Conservation (phyloP, 805 yeast genomes). For the Candida arabinofermentans region DNA sequence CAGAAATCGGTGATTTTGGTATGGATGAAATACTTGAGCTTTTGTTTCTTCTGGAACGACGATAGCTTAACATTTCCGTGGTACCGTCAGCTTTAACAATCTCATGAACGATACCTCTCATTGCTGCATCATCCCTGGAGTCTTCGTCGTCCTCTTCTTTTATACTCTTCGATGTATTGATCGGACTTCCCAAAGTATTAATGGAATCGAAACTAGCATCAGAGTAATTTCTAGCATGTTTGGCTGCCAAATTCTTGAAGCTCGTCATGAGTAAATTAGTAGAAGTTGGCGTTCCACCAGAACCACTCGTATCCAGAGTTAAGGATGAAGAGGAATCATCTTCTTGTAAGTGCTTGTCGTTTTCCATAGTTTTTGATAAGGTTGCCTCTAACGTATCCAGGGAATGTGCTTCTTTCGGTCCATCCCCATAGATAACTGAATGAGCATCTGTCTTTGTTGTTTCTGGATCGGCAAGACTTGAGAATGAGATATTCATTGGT, state of each 20-base stretch:
- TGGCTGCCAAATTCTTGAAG: slow-evolving; percentile 16
- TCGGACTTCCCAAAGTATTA: slow-evolving; percentile 12
- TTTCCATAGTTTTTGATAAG: slow-evolving; percentile 10
- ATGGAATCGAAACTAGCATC: slow-evolving; percentile 17
- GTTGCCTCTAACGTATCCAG: slow-evolving; percentile 9
- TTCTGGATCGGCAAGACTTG: slow-evolving; percentile 48
- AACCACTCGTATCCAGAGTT: slow-evolving; percentile 15
- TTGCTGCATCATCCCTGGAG: not conserved
- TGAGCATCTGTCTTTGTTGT: slow-evolving; percentile 50
- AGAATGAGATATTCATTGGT: slow-evolving; percentile 25
- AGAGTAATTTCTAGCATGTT: slow-evolving; percentile 18
- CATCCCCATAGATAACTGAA: slow-evolving; percentile 23
- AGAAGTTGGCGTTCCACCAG: slow-evolving; percentile 8
- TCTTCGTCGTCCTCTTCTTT: slow-evolving; percentile 8
- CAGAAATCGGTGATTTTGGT: slow-evolving; percentile 16
- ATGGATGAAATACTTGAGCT: slow-evolving; percentile 17
- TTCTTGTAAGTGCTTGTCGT: slow-evolving; percentile 3
- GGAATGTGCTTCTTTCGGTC: slow-evolving; percentile 6
- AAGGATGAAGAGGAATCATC: slow-evolving; percentile 11
- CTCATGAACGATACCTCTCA: slow-evolving; percentile 16
- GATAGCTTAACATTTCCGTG: slow-evolving; percentile 29
- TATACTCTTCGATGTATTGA: slow-evolving; percentile 3
- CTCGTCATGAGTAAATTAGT: slow-evolving; percentile 18
- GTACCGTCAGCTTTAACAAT: slow-evolving; percentile 20
- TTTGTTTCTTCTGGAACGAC: slow-evolving; percentile 23